A percentile compares a stretch with the other conserved stretches of the same genome.
phyloP scores from a whole-genome alignment of 495 filamentous ascomycete species.

The Immersiella caudata region DNA sequence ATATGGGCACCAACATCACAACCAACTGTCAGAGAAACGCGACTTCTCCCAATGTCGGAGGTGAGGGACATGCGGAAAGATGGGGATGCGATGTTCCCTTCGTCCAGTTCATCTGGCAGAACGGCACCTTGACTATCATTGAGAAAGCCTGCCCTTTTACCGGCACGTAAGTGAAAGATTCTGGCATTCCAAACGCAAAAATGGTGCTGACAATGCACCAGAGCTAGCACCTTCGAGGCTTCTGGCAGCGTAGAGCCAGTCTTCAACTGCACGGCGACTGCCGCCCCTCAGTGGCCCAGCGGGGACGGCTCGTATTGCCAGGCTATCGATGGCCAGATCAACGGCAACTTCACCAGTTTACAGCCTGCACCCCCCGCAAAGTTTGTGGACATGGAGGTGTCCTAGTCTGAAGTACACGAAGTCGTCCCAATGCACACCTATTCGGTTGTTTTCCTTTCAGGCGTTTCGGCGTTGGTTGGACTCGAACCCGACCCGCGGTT shows the following conservation, averaged over 20 bases:
- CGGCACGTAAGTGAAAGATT: slow-evolving; percentile 20
- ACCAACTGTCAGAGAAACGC: slow-evolving; percentile 36
- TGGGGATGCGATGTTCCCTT: slow-evolving; percentile 35
- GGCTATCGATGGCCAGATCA: neutral
- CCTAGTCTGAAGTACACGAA: neutral
- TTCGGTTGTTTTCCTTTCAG: neutral
- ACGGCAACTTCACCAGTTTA: slow-evolving; percentile 29
- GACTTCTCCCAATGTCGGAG: slow-evolving; percentile 31
- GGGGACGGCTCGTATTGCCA: neutral
- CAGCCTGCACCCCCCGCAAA: slow-evolving; percentile 27
- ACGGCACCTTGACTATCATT: slow-evolving; percentile 38
- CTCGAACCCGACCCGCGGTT: too few species aligned
- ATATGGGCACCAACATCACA: slow-evolving; percentile 29
- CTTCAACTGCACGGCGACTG: slow-evolving; percentile 25
- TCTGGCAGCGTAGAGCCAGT: slow-evolving; percentile 22
- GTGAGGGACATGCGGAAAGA: slow-evolving; percentile 25
- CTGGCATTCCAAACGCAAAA: neutral
- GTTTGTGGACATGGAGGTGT: neutral
- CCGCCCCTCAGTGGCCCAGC: neutral
- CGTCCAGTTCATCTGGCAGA: slow-evolving; percentile 56
- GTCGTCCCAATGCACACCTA: neutral
- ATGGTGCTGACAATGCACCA: neutral
- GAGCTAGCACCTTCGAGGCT: slow-evolving; percentile 25
- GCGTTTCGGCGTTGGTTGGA: neutral
- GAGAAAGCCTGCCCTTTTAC: slow-evolving; percentile 36